Base-by-base conservation (phyloP, 75 land plant species). In the Larix kaempferi region DNA sequence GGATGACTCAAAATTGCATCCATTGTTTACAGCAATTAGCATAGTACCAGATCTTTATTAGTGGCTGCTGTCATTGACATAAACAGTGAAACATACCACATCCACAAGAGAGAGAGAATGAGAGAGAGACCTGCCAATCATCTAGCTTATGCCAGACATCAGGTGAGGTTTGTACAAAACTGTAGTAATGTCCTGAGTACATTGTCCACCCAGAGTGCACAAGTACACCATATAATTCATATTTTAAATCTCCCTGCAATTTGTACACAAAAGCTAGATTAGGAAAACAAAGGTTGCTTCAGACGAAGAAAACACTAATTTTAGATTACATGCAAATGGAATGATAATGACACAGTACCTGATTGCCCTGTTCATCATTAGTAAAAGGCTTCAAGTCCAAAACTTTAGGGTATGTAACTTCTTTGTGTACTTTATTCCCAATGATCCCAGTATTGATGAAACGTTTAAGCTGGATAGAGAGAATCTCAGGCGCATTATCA, bases 381-480 rank as follows among this genome's bases (percentile, higher is more conserved):
- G 82, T 77, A 77, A 79, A 94, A 5, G 93, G 98, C 41, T 78
- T 79, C 78, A 94, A 74, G 52, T 93, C 89, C 39, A 94, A 74
- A 33, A 86, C 87, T 58, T 83, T 61, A 39, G 89, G 89, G 77
- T 81, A 94, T 1, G 82, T 80, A n/a, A 94, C 88, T 41, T 79
- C 82, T 79, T 93, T 94, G 57, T 83, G 80, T 27, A 94, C 84
- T 79, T 94, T 94, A 66, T 84, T 82, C 39, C 90, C 84, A 79
- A 17, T 58, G 12, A 27, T 33, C 35, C 90, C 87, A 78, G 89
- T 80, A 74, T 80, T 83, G 62, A 80, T 91, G 81, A 94, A 94
- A 57, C 98, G 82, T 82, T 94, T 94, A 60, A 94, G 82, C 67
- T 94, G 98, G 25, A 94, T 79, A 59, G 86, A 77, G 14, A 91